Base-by-base conservation (phyloP, 75 land plant species). In the Isoetes taiwanensis region DNA sequence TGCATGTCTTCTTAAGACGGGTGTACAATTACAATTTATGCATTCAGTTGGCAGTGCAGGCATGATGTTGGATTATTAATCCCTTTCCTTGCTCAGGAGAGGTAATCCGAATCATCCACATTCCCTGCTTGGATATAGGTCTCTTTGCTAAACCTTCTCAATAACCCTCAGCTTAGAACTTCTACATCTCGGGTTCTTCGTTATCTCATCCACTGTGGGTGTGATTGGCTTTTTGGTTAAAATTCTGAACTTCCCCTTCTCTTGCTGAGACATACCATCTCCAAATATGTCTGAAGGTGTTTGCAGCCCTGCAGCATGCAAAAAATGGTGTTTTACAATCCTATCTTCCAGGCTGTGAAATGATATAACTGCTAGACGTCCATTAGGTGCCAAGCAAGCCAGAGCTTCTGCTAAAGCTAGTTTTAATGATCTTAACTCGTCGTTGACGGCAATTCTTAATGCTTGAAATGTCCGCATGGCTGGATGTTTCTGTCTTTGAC, bases 301-400 rank as follows among this genome's bases (percentile, higher is more conserved):
- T 43, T 56, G 28, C 1, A 65, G 24, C 20, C 70, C 66, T 1
- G 83, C 75, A 21, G 81, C 67, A 28, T 79, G 66, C 30, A 87
- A 72, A 46, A 87, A 91, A 29, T 79, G 70, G 32, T 77, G 80
- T 54, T 94, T 87, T 46, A 94, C 95, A 31, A 88, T 82, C 37
- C 99, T 82, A 63, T 94, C 99, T 67, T 94, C 99, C 58, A 94
- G 58, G 68, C 99, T 94, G 68, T 89, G 96, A 48, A 94, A 94
- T n/a, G 96, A 89, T 25, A 94, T 94, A 48, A 89, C 91, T 21
- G 90, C 90, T 28, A 94, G 84, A 35, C 96, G 66, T 21, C 99
- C 99, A 31, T 79, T 79, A 41, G 96, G 65, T 4, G 80, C 60
- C 32, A 94, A 78, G 59, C 84, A 82, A n/a, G 69, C 65, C 30